These are phyloP conservation scores for Aschersonia sp. DNA, from an alignment of 2,329 filamentous ascomycete species.

Conservation along the genomic window DNA sequence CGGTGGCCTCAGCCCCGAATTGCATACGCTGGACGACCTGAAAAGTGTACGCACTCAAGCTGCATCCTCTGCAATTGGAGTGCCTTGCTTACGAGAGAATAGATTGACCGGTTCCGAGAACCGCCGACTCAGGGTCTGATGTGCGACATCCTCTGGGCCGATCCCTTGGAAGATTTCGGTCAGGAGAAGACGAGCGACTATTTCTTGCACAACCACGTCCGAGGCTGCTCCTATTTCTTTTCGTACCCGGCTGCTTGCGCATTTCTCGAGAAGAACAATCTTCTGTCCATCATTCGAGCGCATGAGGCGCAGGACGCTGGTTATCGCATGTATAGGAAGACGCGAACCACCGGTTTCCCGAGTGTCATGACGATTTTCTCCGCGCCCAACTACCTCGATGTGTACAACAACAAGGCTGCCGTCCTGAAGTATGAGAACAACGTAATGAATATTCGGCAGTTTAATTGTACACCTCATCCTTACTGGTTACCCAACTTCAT, in stretches of 20 bases:
- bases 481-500: constrained; percentile 99
- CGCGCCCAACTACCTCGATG: constrained; percentile 94
- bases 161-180: constrained; percentile 94
- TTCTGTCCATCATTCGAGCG: constrained; percentile 90
- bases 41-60: constrained; percentile 49
- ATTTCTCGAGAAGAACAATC: constrained; percentile 97
- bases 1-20: constrained; percentile 85
- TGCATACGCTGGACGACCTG: constrained; percentile 90
- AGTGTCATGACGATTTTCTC: constrained; percentile 99
- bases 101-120: constrained; percentile 97
- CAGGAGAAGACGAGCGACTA: constrained; percentile 97
- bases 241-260: constrained; percentile 94
- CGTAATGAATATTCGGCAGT: constrained; percentile 99
- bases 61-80: not conserved
- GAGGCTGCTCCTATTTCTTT: constrained; percentile 98
- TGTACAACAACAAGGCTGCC: constrained; percentile 99
- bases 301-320: constrained; percentile 98
- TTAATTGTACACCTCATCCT: constrained; percentile 97
- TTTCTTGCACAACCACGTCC: constrained; percentile 95
- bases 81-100: not conserved
- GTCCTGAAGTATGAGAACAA: constrained; percentile 99
- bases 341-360: constrained; percentile 90
- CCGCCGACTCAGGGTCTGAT: constrained; percentile 94
- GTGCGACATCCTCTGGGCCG: constrained; percentile 98
- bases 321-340: constrained; percentile 99